Base-by-base conservation (phyloP, 2,329 filamentous ascomycete genomes). In the Monosporascus sp. region DNA sequence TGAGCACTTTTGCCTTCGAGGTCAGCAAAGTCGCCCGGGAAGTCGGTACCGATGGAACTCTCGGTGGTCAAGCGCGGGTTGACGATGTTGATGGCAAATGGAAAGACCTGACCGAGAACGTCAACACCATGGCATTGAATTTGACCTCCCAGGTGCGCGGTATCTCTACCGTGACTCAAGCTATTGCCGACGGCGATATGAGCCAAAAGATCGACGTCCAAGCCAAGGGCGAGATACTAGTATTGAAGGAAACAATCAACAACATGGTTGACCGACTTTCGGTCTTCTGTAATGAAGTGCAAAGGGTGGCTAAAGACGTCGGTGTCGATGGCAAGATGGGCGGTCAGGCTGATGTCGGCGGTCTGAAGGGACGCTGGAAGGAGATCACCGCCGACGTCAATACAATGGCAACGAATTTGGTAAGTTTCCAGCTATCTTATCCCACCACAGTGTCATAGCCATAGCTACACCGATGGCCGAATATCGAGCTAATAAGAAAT, bases 291-390 rank as follows among this genome's bases (percentile, higher is more conserved):
- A 91, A 95, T 61, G 92, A 96, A 67, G 88, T 99, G 58, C 94
- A 97, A 73, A 84, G 92, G 62, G 93, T 99, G 31, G 93, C 93
- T 54, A 92, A 94, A 65, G 94, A 97, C 70, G 94, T 97, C 61
- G 93, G 93, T 60, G 93, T 97, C 50, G 94, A 97, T 65, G 93
- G 93, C 57, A 97, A 97, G 76, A 96, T 99, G 90, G 93, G 93
- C 64, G 93, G 93, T 18, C 94, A 99, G 70, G 94, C 93, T 56
- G 92, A 97, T 68, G 89, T 97, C 49, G 89, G 90, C 59, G 92
- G 92, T 54, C 86, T 97, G 54, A 90, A 92, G 62, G 93, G 93
- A 58, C 85, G 92, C 51, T 99, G 93, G 94, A 97, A 96, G 68
- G 93, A 99, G 70, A 97, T 99, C 64, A 97, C 94, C 0, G 93